Conservation (phyloP, 2,329 filamentous ascomycete genomes). For the Lecanicillium sp. region DNA sequence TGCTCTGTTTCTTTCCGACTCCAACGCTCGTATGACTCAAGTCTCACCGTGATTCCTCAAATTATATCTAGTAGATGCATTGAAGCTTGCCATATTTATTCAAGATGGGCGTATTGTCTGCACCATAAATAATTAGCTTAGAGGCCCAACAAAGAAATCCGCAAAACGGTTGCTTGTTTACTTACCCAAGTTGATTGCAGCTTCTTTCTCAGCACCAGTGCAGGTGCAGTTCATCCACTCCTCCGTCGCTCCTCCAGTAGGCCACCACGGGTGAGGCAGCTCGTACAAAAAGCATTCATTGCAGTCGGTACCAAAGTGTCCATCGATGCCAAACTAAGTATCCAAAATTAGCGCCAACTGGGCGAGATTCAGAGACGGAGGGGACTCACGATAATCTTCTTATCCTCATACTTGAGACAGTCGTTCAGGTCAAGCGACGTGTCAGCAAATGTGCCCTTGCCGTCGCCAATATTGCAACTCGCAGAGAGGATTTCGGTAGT, state of each 20-base stretch:
- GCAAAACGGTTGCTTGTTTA: slow-evolving; percentile 7
- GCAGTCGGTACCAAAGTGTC: slow-evolving; percentile 18
- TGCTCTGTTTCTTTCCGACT: too few relatives aligned
- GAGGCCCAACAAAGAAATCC: too few relatives aligned
- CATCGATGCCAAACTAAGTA: slow-evolving; percentile 6
- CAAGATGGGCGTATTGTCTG: slow-evolving; percentile 2
- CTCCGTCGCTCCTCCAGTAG: slow-evolving; percentile 5
- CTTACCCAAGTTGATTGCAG: slow-evolving; percentile 7
- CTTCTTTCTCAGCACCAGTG: slow-evolving; percentile 1
- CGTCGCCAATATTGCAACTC: slow-evolving; percentile 8
- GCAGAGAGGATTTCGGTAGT: slow-evolving; percentile 7
- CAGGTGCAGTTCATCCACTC: slow-evolving; percentile 10
- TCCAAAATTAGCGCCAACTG: not conserved
- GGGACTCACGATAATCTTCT: slow-evolving; percentile 7
- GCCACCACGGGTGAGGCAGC: slow-evolving; percentile 7
- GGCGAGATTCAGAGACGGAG: slow-evolving; percentile 2
- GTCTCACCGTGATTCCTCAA: too few relatives aligned
- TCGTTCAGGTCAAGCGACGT: slow-evolving; percentile 8
- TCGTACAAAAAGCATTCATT: slow-evolving; percentile 11
- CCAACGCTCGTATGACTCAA: too few relatives aligned
- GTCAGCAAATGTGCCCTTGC: slow-evolving; percentile 5
- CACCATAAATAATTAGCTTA: too few relatives aligned
- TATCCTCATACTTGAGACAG: slow-evolving; percentile 5
- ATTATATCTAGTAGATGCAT: not conserved
- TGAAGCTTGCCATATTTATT: slow-evolving; percentile 7